Evolutionary conservation across 2,329 filamentous ascomycete genomes (phyloP).

Genomic region (Lachnellula willkommii): DNA sequence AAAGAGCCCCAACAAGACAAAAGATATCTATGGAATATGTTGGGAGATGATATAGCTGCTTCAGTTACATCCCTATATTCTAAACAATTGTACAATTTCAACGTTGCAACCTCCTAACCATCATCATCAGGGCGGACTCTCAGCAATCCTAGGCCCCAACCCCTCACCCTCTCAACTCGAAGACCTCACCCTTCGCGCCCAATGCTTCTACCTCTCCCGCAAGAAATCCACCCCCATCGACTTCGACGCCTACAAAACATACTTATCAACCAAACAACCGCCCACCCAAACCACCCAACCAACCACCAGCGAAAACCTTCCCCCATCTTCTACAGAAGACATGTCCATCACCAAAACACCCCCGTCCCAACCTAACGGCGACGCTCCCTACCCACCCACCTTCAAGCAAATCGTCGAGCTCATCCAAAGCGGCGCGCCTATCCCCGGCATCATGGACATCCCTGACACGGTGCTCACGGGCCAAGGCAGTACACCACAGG

Average conservation of each 20-base stretch:
- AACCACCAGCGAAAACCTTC: background rate
- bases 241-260: slow-evolving; percentile 62
- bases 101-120: background rate
- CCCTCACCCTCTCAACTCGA: slow-evolving; percentile 48
- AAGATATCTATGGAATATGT: background rate
- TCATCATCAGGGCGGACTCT: slow-evolving; percentile 48
- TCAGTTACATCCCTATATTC: background rate
- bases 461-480: slow-evolving; percentile 63
- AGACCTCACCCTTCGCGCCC: slow-evolving; percentile 59
- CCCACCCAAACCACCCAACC: slow-evolving; percentile 2
- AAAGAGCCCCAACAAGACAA: background rate
- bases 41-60: too few relatives aligned
- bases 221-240: slow-evolving; percentile 50
- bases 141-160: slow-evolving; percentile 56
- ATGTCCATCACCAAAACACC: too few relatives aligned
- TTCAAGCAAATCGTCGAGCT: slow-evolving; percentile 84
- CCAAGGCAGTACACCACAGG: slow-evolving; percentile 55
- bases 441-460: slow-evolving; percentile 84
- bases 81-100: background rate
- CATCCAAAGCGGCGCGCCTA: slow-evolving; percentile 73
- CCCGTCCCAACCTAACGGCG: slow-evolving; percentile 15
- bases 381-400: slow-evolving; percentile 70
- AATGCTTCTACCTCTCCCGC: slow-evolving; percentile 61
- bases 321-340: too few relatives aligned
- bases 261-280: slow-evolving; percentile 35